Evolutionary conservation across 371 early-diverging fungal species (phyloP), one percentile per base, ranked within the genome.

Genomic region (Mucor indicus): DNA sequence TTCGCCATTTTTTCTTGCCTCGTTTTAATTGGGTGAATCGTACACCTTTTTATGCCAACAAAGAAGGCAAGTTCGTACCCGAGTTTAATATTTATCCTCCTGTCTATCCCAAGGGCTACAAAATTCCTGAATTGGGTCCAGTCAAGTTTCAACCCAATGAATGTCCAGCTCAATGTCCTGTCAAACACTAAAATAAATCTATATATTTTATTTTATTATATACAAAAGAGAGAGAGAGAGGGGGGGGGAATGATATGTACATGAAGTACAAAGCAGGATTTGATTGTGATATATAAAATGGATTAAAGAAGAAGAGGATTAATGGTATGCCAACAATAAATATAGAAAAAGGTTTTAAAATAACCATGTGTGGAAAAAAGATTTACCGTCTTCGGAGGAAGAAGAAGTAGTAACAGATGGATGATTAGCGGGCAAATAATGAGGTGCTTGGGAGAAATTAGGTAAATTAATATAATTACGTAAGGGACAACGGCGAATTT

Each of bases 281-380:
- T 21, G 17, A 20, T 21, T 15, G 22, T 15, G n/a, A 40, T 20
- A 40, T 21, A 40, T 21, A 40, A 40, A n/a, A 12, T 21, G 12
- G 12, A 29, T 29, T 29, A 29, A 16, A 43, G 12, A 32, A 49
- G 27, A 49, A 49, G 27, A 31, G 40, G 41, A 38, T 40, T 37
- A 22, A 40, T 24, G 33, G 19, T 21, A 31, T 50, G 17, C 17
- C 25, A n/a, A 44, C 17, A 31, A 30, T 44, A 31, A 27, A 30
- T 30, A 19, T 19, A 27, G 8, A 42, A 42, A n/a, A 43, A 43
- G 25, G 35, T 33, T 12, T 53, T 59, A 60, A 20, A 60, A 46
- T 25, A 54, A 50, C 60, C 60, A 60, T 45, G 60, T 54, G 46
- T 42, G 50, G 32, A 60, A 60, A 17, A 60, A 46, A 7, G 50